These are phyloP conservation scores for Pseudogymnoascus sp. DNA, from an alignment of 2,329 filamentous ascomycete species.

Conservation along the genomic window DNA sequence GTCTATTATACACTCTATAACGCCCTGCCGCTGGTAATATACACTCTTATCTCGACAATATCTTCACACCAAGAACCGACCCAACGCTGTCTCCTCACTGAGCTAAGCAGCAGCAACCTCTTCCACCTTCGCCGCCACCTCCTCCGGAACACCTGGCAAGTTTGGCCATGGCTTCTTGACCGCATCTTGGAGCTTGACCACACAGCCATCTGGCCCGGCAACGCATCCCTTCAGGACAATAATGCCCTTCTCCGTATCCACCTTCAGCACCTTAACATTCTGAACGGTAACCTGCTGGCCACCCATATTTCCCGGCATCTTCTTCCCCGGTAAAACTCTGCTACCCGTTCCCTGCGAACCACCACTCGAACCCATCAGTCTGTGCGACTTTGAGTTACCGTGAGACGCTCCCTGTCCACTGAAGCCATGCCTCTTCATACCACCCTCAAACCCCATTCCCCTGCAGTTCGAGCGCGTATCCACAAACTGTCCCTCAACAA, in stretches of 20 bases:
- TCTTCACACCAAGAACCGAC: conserved; percentile 4
- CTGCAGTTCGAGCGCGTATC: conserved; percentile 72
- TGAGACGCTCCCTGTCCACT: conserved; percentile 82
- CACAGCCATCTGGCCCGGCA: conserved; percentile 76
- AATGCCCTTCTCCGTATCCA: conserved; percentile 79
- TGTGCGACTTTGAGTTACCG: conserved; percentile 91
- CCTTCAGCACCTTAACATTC: conserved; percentile 81
- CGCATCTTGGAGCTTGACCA: conserved; percentile 82
- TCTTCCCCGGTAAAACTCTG: conserved; percentile 89
- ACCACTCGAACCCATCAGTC: conserved; percentile 83
- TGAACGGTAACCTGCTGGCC: conserved; percentile 80
- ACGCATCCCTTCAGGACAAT: conserved; percentile 82
- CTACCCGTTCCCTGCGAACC: conserved; percentile 87
- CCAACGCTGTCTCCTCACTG: background rate
- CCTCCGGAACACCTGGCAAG: conserved; percentile 42
- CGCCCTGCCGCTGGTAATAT: conserved; percentile 11
- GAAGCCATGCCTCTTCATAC: conserved; percentile 95
- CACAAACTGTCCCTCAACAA: conserved; percentile 80
- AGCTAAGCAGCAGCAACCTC: conserved; percentile 28
- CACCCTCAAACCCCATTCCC: conserved; percentile 91
- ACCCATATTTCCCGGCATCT: conserved; percentile 96
- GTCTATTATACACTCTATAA: conserved; percentile 10
- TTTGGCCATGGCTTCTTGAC: conserved; percentile 74
- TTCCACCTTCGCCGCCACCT: conserved; percentile 33
- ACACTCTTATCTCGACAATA: conserved; percentile 5